phyloP scores from a whole-genome alignment of 371 early-diverging fungal genomes.

The Mortierella sp. region DNA sequence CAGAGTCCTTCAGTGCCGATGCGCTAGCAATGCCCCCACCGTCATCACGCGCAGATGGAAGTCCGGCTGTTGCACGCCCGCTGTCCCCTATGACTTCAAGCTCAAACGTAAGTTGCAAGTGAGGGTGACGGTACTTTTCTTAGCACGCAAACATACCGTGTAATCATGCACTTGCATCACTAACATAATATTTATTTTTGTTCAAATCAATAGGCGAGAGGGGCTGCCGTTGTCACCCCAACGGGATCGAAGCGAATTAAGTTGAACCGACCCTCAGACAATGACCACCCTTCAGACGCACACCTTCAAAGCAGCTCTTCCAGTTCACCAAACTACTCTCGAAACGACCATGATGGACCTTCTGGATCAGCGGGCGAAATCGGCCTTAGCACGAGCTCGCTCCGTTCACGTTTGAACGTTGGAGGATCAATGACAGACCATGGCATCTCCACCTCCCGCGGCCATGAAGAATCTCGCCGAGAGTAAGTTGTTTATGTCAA shows the following conservation, averaged over 20 bases:
- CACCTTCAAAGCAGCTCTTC: slow-evolving; percentile 13
- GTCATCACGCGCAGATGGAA: slow-evolving; percentile 9
- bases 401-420: slow-evolving; percentile 14
- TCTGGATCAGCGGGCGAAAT: slow-evolving; percentile 9
- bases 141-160: background rate
- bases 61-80: background rate
- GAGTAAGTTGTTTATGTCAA: slow-evolving; percentile 22
- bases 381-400: slow-evolving; percentile 26
- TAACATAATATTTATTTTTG: background rate
- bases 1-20: slow-evolving; percentile 9
- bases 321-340: slow-evolving; percentile 13
- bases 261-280: slow-evolving; percentile 39
- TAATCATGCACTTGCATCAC: background rate
- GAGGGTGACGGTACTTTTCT: background rate
- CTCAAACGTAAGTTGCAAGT: background rate
- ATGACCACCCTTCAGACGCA: slow-evolving; percentile 21
- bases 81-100: background rate
- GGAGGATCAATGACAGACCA: slow-evolving; percentile 2
- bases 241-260: slow-evolving; percentile 44
- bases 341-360: slow-evolving; percentile 16
- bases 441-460: slow-evolving; percentile 11
- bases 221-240: background rate
- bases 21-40: slow-evolving; percentile 30
- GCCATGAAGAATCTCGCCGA: slow-evolving; percentile 15
- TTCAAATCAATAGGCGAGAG: background rate